Percentiles rank a stretch among this genome's conserved stretches.
These are phyloP conservation scores for Niveomyces coronatus DNA, from an alignment of 2,329 filamentous ascomycete genomes.

Conservation along the genomic window DNA sequence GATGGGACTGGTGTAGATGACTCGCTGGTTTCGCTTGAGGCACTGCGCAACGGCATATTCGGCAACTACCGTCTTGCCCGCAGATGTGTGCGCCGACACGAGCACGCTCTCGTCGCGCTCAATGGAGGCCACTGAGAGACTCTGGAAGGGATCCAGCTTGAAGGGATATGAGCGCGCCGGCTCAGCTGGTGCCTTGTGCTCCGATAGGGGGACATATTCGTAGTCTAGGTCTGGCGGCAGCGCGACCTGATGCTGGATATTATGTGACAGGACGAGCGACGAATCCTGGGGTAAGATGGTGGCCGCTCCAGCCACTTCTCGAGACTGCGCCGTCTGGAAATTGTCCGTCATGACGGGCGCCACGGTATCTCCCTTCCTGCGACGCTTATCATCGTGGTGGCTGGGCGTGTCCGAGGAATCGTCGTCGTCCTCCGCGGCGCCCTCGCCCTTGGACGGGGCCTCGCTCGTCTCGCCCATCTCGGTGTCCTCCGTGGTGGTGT, in stretches of 20 bases:
- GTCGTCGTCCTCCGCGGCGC: constrained; percentile 25
- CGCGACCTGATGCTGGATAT: constrained; percentile 96
- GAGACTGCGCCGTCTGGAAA: constrained; percentile 89
- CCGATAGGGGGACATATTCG: constrained; percentile 86
- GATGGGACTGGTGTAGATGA: constrained; percentile 99
- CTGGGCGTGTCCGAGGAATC: constrained; percentile 36
- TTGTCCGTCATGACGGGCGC: constrained; percentile 76
- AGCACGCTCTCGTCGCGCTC: constrained; percentile 93
- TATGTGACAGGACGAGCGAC: constrained; percentile 80
- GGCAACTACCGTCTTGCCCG: constrained; percentile 95
- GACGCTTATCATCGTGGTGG: constrained; percentile 50
- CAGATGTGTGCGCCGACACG: constrained; percentile 93
- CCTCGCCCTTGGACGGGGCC: constrained; percentile 24
- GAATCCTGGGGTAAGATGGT: constrained; percentile 56
- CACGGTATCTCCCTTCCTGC: constrained; percentile 55
- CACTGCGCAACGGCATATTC: constrained; percentile 98
- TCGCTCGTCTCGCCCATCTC: constrained; percentile 35
- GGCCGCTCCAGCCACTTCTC: constrained; percentile 74
- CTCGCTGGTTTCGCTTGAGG: constrained; percentile 91
- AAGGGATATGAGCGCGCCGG: constrained; percentile 82
- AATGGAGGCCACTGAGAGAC: constrained; percentile 87
- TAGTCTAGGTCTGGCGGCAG: constrained; percentile 89
- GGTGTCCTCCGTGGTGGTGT: constrained; percentile 20
- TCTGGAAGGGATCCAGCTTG: constrained; percentile 94
- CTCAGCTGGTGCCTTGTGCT: constrained; percentile 81